Evolutionary conservation across 2,329 filamentous ascomycete species (phyloP).

Genomic region (Epichloe gansuensis): DNA sequence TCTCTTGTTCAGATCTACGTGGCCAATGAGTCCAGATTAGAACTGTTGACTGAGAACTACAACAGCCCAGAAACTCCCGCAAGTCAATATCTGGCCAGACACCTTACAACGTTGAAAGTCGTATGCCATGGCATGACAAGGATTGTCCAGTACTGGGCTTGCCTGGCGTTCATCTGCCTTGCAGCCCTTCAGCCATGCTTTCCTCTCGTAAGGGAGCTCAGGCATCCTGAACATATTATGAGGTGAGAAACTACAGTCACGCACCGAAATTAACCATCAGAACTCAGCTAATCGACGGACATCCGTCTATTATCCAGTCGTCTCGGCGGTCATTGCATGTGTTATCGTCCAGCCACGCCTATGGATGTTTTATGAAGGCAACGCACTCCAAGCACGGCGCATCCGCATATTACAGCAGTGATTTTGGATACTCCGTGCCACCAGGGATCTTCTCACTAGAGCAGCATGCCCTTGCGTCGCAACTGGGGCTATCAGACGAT

Average conservation of each 20-base stretch:
- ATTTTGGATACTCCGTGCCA: slow-evolving; percentile 66
- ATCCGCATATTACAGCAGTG: slow-evolving; percentile 60
- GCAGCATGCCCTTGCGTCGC: slow-evolving; percentile 29
- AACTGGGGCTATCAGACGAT: slow-evolving; percentile 56
- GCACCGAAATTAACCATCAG: background rate
- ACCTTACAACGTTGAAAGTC: background rate
- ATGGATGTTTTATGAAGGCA: slow-evolving; percentile 69
- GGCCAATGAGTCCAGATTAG: background rate
- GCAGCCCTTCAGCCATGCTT: slow-evolving; percentile 44
- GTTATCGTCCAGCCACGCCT: slow-evolving; percentile 46
- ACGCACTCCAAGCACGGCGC: slow-evolving; percentile 73
- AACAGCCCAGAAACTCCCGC: slow-evolving; percentile 60
- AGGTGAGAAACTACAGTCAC: slow-evolving; percentile 25
- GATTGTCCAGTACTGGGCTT: slow-evolving; percentile 57
- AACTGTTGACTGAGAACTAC: slow-evolving; percentile 65
- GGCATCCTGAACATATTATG: slow-evolving; percentile 62
- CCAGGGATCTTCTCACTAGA: slow-evolving; percentile 58
- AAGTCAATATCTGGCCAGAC: slow-evolving; percentile 13
- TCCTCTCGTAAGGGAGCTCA: slow-evolving; percentile 49
- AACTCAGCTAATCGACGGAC: no score
- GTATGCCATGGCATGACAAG: no score
- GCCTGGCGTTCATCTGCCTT: slow-evolving; percentile 63
- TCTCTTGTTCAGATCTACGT: no score
- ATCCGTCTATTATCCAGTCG: slow-evolving; percentile 30
- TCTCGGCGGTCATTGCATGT: slow-evolving; percentile 65